Evolutionary conservation across 306 rosid genomes (phyloP), one percentile per base, ranked within the genome.

Genomic region (Cucurbita pepo): DNA sequence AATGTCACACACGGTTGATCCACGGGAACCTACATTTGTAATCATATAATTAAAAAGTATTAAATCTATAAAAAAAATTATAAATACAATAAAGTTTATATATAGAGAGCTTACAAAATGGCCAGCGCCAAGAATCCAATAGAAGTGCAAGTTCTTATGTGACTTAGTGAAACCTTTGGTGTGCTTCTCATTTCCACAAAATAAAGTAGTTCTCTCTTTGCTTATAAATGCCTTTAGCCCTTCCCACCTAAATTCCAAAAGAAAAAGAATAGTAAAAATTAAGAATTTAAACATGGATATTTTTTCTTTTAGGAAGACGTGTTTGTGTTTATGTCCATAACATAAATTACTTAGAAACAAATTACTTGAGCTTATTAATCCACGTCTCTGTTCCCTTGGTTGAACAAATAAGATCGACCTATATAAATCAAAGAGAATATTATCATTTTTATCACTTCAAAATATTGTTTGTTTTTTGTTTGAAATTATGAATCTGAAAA

Each of bases 81-180:
- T 1, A 52, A 16, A 52, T 16, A 16, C 0, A 52, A 56, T 0
- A n/a, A 21, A 18, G 4, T 18, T 8, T 19, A 56, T 21, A 10
- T 9, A 56, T 74, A 56, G 56, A 22, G 1, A 83, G 85, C 97
- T 94, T 88, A 94, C 99, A 80, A 85, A 89, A 69, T 94, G 99
- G 59, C 99, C 99, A 14, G 99, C 99, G 73, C 90, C 85, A 63
- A 94, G 99, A 77, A 94, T 91, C 99, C 99, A 94, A 85, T 87
- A 91, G 62, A 94, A 91, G 75, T 85, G 79, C 14, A 94, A 84
- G 80, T 89, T 94, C 71, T 89, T 79, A 84, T 83, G 25, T 1
- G 25, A 22, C 77, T 53, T 87, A 4, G 75, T 55, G 83, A 91
- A 94, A 41, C 89, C 97, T 75, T 79, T 79, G 51, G 97, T 94